Conservation (phyloP, 106 monocot species). For the Dendrobium nobile region DNA sequence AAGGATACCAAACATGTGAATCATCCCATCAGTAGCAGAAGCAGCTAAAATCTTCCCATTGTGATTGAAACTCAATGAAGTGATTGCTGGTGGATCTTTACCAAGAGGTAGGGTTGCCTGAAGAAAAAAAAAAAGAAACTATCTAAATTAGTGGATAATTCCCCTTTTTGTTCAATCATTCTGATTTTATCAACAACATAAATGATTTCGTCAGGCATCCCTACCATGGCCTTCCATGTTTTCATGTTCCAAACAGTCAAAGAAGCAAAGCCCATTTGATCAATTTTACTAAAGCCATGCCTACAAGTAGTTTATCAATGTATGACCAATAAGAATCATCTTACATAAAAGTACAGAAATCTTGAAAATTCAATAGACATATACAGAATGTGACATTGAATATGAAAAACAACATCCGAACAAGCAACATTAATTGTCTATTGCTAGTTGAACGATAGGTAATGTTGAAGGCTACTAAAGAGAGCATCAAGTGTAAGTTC, state of each 20-base stretch:
- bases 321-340: neutral
- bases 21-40: slow-evolving; percentile 90
- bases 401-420: neutral
- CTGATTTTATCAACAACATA: neutral
- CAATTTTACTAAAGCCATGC: slow-evolving; percentile 50
- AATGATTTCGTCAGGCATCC: neutral
- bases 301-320: slow-evolving; percentile 2
- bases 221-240: slow-evolving; percentile 74
- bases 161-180: neutral
- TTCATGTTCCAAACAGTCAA: slow-evolving; percentile 96
- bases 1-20: slow-evolving; percentile 84
- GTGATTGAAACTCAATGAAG: slow-evolving; percentile 90
- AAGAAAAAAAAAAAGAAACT: slow-evolving; percentile 13
- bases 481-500: neutral
- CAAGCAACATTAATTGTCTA: neutral
- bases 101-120: slow-evolving; percentile 93
- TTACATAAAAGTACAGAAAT: neutral
- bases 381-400: neutral
- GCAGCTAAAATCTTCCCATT: slow-evolving; percentile 98
- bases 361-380: neutral
- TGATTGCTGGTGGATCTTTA: slow-evolving; percentile 94
- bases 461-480: neutral
- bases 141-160: slow-evolving; percentile 10
- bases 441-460: neutral
- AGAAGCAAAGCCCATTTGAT: slow-evolving; percentile 72